phyloP scores from a whole-genome alignment of 140 eudicot genomes.

The Cichorium intybus region DNA sequence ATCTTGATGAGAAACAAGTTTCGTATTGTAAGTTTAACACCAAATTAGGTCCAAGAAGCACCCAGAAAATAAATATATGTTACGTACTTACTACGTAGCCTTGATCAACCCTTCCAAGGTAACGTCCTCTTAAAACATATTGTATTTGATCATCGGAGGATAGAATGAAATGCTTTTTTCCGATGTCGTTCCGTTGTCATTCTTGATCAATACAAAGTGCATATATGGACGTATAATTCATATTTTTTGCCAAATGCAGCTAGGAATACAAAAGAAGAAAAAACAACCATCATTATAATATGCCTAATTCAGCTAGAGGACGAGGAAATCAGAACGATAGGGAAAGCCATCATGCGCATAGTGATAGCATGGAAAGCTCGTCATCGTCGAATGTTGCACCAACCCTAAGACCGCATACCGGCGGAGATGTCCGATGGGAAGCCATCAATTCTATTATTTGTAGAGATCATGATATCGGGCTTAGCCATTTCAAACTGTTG shows the following conservation, averaged over 20 bases:
- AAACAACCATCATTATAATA: slow-evolving; percentile 21
- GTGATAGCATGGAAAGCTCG: slow-evolving; percentile 37
- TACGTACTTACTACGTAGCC: neutral
- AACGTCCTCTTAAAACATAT: neutral
- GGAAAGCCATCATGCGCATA: slow-evolving; percentile 9
- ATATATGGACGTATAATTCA: neutral
- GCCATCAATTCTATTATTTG: slow-evolving; percentile 42
- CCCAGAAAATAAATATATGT: neutral
- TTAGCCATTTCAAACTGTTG: slow-evolving; percentile 57
- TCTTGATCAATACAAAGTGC: neutral
- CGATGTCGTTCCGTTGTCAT: neutral
- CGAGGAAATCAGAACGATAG: slow-evolving; percentile 19
- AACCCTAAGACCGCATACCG: slow-evolving; percentile 52
- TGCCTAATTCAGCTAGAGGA: slow-evolving; percentile 25
- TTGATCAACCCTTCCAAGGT: slow-evolving; percentile 21
- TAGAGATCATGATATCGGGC: slow-evolving; percentile 47
- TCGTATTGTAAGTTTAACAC: slow-evolving; percentile 8
- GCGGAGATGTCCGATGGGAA: slow-evolving; percentile 69
- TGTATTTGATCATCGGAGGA: neutral
- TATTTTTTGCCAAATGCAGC: neutral
- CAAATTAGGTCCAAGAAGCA: neutral
- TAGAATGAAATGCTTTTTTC: neutral
- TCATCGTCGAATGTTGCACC: slow-evolving; percentile 26
- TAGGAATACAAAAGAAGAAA: neutral
- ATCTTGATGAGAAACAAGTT: slow-evolving; percentile 17